Evolutionary conservation across 2,329 filamentous ascomycete species (phyloP), one percentile per base, ranked within the genome.

Genomic region (Xylariaceae sp.): DNA sequence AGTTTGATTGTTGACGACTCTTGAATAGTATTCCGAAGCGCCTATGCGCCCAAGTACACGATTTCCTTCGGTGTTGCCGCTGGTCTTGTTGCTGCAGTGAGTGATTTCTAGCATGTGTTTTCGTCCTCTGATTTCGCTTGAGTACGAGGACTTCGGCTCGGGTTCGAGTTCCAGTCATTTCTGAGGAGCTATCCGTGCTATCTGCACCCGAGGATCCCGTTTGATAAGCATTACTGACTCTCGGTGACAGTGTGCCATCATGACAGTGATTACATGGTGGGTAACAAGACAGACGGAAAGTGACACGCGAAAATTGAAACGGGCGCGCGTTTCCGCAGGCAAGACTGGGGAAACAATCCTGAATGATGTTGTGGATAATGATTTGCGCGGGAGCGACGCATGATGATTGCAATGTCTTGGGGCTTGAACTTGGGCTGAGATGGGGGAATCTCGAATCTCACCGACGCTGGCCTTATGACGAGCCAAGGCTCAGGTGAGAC

Each of bases 1-100:
- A 9, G 9, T 36, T 32, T n/a, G 26, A 3, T 1, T 18, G 19
- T 18, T 12, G 22, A 46, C 55, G 30, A 57, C 32, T 6, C 13
- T 47, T 13, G 12, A 18, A 47, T 34, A 58, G 56, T 78, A 19
- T 79, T 78, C 58, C 64, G 68, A 37, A 70, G 67, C 30, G 67
- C 67, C 36, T 79, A 74, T 49, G 74, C 74, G 7, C 75, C 74
- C 1, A 68, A 69, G n/a, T 78, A 79, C 58, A 70, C 67, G 26
- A 63, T 70, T 2, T 70, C 71, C 0, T 78, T 78, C 55, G 71
- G 68, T 0, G 65, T 71, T 1, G 72, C 76, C 1, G 77, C 77
- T 70, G 73, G 64, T 0, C 64, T 77, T 1, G 70, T 78, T 0
- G 74, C 68, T 1, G 63, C 68, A n/a, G 54, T 56, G 44, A 54